Evolutionary conservation across 1,139 yeast species (phyloP).

Genomic region (Lodderomyces margitis): DNA sequence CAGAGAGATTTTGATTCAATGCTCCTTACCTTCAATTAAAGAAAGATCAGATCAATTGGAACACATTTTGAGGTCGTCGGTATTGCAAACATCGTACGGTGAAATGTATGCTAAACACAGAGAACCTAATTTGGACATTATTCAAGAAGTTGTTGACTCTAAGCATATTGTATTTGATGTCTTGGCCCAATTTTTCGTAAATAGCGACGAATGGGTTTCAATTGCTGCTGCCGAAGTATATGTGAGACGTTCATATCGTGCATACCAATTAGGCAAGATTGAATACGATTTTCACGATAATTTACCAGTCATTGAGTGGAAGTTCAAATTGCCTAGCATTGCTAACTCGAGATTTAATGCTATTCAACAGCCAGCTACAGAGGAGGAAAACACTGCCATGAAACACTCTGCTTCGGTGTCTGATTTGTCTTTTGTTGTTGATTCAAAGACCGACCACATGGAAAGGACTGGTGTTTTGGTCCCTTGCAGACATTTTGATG

Average conservation of each 20-base stretch:
- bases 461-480: conserved; percentile 85
- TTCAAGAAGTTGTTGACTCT: conserved; percentile 92
- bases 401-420: conserved; percentile 91
- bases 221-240: conserved; percentile 97
- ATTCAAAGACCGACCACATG: conserved; percentile 51
- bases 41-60: conserved; percentile 97
- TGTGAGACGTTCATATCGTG: conserved; percentile 95
- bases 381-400: conserved; percentile 41
- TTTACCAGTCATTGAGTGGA: conserved; percentile 80
- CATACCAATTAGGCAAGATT: conserved; percentile 82
- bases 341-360: conserved; percentile 67
- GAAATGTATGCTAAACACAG: conserved; percentile 74
- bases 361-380: conserved; percentile 51
- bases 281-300: conserved; percentile 59
- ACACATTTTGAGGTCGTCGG: conserved; percentile 90
- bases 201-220: conserved; percentile 83
- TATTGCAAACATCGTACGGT: conserved; percentile 86
- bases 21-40: conserved; percentile 91
- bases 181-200: conserved; percentile 82
- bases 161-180: conserved; percentile 96
- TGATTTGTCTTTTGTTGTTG: conserved; percentile 82
- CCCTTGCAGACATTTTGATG: conserved; percentile 82
- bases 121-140: conserved; percentile 75
- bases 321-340: conserved; percentile 80
- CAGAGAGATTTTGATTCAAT: conserved; percentile 92